phyloP scores from a whole-genome alignment of 2,329 filamentous ascomycete genomes.

The Verticillium nonalfalfae region DNA sequence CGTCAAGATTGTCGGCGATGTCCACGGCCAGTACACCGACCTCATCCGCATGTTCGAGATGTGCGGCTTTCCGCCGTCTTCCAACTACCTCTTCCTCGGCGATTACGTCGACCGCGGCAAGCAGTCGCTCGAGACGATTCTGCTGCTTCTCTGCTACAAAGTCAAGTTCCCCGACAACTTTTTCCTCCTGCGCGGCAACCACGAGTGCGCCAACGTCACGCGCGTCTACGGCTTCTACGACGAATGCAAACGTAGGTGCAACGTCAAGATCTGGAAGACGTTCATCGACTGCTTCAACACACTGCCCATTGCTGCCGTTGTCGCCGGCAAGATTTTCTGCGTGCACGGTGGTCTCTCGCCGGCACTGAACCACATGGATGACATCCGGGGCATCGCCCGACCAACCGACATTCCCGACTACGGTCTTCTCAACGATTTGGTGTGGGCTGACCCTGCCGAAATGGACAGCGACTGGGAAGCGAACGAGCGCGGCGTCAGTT shows the following conservation, averaged over 20 bases:
- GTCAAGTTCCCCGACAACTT: constrained; percentile 97
- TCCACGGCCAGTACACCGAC: constrained; percentile 95
- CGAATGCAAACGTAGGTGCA: constrained; percentile 92
- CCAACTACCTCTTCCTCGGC: constrained; percentile 90
- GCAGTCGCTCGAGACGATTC: constrained; percentile 90
- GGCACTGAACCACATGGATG: constrained; percentile 92
- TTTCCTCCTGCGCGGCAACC: constrained; percentile 88
- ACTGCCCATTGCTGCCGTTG: constrained; percentile 90
- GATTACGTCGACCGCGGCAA: constrained; percentile 97
- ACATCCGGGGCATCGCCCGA: constrained; percentile 91
- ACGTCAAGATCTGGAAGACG: constrained; percentile 97
- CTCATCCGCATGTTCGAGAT: constrained; percentile 96
- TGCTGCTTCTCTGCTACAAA: constrained; percentile 91
- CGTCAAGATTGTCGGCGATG: constrained; percentile 96
- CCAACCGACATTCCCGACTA: constrained; percentile 98
- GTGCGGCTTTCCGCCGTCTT: constrained; percentile 89
- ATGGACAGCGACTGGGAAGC: constrained; percentile 98
- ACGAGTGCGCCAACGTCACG: constrained; percentile 95
- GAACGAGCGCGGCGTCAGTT: constrained; percentile 94
- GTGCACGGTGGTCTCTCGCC: constrained; percentile 94
- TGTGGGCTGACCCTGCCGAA: constrained; percentile 97
- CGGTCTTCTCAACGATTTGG: constrained; percentile 84
- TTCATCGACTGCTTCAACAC: constrained; percentile 97
- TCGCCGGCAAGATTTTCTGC: constrained; percentile 95
- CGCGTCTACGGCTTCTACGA: constrained; percentile 97